phyloP scores from a whole-genome alignment of 2,329 filamentous ascomycete species.

The Diaporthe citriasiana region DNA sequence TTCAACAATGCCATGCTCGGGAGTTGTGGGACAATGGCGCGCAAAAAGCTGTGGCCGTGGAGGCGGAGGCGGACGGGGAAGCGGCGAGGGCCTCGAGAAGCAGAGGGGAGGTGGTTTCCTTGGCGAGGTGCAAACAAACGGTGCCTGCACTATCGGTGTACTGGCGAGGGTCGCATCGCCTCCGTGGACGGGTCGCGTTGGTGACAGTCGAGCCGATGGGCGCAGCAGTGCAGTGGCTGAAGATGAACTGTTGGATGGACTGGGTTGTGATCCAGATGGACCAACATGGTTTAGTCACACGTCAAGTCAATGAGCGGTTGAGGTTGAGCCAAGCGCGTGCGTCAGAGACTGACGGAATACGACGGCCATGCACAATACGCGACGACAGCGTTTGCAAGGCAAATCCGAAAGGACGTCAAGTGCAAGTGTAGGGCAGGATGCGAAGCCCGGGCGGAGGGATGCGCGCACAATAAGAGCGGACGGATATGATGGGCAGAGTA shows the following conservation, averaged over 20 bases:
- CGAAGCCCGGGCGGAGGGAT: not conserved
- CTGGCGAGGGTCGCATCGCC: slow-evolving; percentile 24
- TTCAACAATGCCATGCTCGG: slow-evolving; percentile 25
- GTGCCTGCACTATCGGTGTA: slow-evolving; percentile 2
- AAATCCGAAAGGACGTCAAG: slow-evolving; percentile 3
- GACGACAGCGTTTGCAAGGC: not conserved
- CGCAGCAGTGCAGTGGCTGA: slow-evolving; percentile 29
- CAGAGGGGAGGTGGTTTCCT: not conserved
- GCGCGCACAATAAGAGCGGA: not conserved
- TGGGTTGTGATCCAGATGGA: slow-evolving; percentile 24
- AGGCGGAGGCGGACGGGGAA: not conserved
- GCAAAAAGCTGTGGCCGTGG: slow-evolving; percentile 1
- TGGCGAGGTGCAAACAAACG: slow-evolving; percentile 4
- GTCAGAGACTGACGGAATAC: slow-evolving; percentile 4
- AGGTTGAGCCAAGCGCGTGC: not conserved
- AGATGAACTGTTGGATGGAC: slow-evolving; percentile 14
- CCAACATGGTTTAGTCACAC: slow-evolving; percentile 31
- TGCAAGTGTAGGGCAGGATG: not conserved
- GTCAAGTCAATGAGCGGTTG: slow-evolving; percentile 11
- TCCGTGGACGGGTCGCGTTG: slow-evolving; percentile 14
- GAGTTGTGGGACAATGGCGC: not conserved
- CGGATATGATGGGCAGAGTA: not conserved
- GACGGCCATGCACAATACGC: slow-evolving; percentile 21
- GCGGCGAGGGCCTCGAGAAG: not conserved
- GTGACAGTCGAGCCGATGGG: slow-evolving; percentile 22